Conservation (phyloP, 768 basidiomycete species). For the Suillus weaverae region DNA sequence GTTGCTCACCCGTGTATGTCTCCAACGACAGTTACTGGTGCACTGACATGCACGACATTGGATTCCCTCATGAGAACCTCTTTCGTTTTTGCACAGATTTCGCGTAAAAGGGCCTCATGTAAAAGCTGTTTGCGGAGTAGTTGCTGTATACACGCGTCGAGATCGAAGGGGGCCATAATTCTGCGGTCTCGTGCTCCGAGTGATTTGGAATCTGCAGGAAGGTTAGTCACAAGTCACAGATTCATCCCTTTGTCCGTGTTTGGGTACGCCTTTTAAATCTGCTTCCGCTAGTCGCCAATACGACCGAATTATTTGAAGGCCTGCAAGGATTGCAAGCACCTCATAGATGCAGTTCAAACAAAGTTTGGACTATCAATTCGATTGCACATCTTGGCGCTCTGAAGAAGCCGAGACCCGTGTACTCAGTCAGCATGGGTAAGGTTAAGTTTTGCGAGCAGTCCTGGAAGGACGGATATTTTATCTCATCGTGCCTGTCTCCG, state of each 20-base stretch:
- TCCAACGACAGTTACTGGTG: constrained; percentile 97
- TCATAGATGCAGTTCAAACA: background rate
- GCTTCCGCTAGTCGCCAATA: background rate
- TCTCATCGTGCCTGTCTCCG: constrained; percentile 15
- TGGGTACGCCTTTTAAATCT: constrained; percentile 21
- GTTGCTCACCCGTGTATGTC: constrained; percentile 95
- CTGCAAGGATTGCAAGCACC: background rate
- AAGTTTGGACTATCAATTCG: background rate
- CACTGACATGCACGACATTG: constrained; percentile 95
- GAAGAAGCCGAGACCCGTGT: background rate
- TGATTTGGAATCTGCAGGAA: background rate
- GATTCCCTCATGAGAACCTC: constrained; percentile 99
- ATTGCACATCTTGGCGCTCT: background rate
- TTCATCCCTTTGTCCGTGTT: constrained; percentile 35
- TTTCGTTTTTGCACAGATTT: constrained; percentile 99
- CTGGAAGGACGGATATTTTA: constrained; percentile 27
- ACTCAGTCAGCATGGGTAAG: constrained; percentile 18
- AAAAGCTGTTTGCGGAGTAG: constrained; percentile 89
- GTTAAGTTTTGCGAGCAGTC: constrained; percentile 32
- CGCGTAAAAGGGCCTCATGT: constrained; percentile 90
- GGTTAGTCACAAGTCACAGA: constrained; percentile 3
- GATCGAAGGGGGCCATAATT: constrained; percentile 70
- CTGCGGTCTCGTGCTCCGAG: background rate
- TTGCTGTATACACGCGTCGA: constrained; percentile 94
- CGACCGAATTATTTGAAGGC: background rate